phyloP scores from a whole-genome alignment of 495 filamentous ascomycete genomes.

The Cercophora samala region DNA sequence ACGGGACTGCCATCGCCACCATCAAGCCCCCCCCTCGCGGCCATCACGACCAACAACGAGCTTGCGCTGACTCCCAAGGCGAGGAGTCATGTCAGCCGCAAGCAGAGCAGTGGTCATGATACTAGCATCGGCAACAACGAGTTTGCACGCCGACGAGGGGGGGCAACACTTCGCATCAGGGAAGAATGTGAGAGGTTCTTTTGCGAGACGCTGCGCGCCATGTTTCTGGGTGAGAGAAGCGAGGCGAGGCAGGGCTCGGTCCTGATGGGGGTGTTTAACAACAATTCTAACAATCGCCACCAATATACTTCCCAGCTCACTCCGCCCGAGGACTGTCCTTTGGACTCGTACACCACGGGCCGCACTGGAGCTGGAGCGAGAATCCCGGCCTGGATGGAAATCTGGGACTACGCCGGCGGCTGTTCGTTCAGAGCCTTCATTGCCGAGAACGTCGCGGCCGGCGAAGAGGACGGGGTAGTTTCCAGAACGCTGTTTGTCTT shows the following conservation, averaged over 20 bases:
- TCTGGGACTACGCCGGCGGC: slow-evolving; percentile 86
- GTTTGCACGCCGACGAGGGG: slow-evolving; percentile 58
- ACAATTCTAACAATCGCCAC: slow-evolving; percentile 29
- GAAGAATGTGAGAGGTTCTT: slow-evolving; percentile 99
- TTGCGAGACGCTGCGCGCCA: slow-evolving; percentile 85
- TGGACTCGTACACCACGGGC: slow-evolving; percentile 20
- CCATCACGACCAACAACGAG: slow-evolving; percentile 56
- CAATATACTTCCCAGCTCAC: slow-evolving; percentile 35
- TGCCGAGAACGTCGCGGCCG: slow-evolving; percentile 44
- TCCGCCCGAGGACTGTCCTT: slow-evolving; percentile 40
- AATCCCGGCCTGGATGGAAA: slow-evolving; percentile 60
- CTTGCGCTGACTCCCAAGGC: slow-evolving; percentile 56
- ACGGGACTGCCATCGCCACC: slow-evolving; percentile 68
- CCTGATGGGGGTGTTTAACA: slow-evolving; percentile 58
- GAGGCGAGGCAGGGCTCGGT: slow-evolving; percentile 63
- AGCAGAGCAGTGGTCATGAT: slow-evolving; percentile 21
- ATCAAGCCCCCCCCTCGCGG: slow-evolving; percentile 78
- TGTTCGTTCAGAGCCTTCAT: slow-evolving; percentile 82
- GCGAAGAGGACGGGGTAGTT: slow-evolving; percentile 41
- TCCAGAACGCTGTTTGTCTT: slow-evolving; percentile 77
- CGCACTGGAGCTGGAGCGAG: background rate
- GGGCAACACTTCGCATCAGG: slow-evolving; percentile 92
- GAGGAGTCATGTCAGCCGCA: slow-evolving; percentile 35
- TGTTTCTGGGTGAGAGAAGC: slow-evolving; percentile 94
- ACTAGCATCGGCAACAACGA: slow-evolving; percentile 29